Percentiles rank a stretch among this genome's conserved stretches.
phyloP scores from a whole-genome alignment of 106 monocot species.

The Platanthera zijinensis region DNA sequence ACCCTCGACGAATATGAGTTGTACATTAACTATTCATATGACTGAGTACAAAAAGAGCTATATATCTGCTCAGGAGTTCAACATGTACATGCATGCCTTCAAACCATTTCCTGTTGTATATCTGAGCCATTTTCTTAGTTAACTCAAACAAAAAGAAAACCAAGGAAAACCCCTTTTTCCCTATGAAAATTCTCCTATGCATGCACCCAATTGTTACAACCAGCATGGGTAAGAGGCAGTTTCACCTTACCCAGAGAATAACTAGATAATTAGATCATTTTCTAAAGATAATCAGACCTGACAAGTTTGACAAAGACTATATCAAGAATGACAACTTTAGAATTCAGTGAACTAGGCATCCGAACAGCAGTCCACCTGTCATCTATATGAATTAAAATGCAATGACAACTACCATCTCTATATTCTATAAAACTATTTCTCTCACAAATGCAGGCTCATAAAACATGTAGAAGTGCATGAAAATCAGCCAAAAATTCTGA shows the following conservation, averaged over 20 bases:
- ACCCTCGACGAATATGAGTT: too few relatives aligned
- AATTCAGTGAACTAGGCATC: too few relatives aligned
- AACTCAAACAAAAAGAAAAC: background rate
- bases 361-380: slow-evolving; percentile 49
- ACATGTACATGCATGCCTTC: background rate
- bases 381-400: background rate
- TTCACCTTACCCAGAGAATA: too few relatives aligned
- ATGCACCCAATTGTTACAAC: too few relatives aligned
- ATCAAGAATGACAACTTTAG: too few relatives aligned
- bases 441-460: too few relatives aligned
- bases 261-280: too few relatives aligned
- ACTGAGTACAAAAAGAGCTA: background rate
- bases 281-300: too few relatives aligned
- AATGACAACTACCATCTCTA: background rate
- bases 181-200: background rate
- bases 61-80: background rate
- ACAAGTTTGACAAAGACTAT: too few relatives aligned
- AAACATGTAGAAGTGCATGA: too few relatives aligned
- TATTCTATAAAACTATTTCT: background rate
- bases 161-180: background rate
- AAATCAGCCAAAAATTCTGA: too few relatives aligned
- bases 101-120: background rate
- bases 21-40: background rate
- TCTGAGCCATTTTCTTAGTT: background rate
- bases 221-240: too few relatives aligned